These are phyloP conservation scores for Wickerhamiella alocasiicola DNA, from an alignment of 805 yeast genomes.

Conservation along the genomic window DNA sequence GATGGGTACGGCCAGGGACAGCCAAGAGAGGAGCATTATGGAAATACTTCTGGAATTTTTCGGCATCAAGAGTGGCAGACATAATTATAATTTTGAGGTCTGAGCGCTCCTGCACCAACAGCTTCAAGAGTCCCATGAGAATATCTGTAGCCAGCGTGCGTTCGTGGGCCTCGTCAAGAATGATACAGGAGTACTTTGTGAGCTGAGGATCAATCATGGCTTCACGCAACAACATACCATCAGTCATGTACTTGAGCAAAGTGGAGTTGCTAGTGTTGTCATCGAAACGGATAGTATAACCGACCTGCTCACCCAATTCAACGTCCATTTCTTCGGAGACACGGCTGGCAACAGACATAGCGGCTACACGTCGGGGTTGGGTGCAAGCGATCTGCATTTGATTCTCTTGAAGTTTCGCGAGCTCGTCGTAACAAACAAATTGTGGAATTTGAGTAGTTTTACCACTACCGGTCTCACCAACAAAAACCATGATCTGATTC, in stretches of 20 bases:
- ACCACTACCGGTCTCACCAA: slow-evolving; percentile 99
- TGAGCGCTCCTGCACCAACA: slow-evolving; percentile 64
- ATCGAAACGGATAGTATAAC: slow-evolving; percentile 89
- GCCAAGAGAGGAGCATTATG: slow-evolving; percentile 86
- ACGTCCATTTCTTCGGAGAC: slow-evolving; percentile 98
- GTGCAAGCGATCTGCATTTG: slow-evolving; percentile 92
- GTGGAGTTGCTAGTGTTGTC: slow-evolving; percentile 74
- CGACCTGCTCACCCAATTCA: slow-evolving; percentile 82
- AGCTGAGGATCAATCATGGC: slow-evolving; percentile 93
- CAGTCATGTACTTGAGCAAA: slow-evolving; percentile 89
- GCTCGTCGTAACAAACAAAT: slow-evolving; percentile 81
- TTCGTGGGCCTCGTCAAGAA: slow-evolving; percentile 96
- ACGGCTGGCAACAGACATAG: slow-evolving; percentile 85
- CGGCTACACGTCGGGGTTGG: slow-evolving; percentile 84
- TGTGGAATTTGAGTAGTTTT: slow-evolving; percentile 98
- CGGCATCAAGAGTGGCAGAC: slow-evolving; percentile 98
- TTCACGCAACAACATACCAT: slow-evolving; percentile 94
- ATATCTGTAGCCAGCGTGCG: slow-evolving; percentile 95
- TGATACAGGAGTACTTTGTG: slow-evolving; percentile 71
- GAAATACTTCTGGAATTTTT: slow-evolving; percentile 84
- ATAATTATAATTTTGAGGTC: slow-evolving; percentile 85
- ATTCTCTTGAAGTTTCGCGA: slow-evolving; percentile 55
- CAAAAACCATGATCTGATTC: slow-evolving; percentile 92
- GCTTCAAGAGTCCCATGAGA: slow-evolving; percentile 85
- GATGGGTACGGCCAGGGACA: slow-evolving; percentile 96